Conservation (phyloP, 2,329 filamentous ascomycete genomes). For the Trichoderma hamatum region DNA sequence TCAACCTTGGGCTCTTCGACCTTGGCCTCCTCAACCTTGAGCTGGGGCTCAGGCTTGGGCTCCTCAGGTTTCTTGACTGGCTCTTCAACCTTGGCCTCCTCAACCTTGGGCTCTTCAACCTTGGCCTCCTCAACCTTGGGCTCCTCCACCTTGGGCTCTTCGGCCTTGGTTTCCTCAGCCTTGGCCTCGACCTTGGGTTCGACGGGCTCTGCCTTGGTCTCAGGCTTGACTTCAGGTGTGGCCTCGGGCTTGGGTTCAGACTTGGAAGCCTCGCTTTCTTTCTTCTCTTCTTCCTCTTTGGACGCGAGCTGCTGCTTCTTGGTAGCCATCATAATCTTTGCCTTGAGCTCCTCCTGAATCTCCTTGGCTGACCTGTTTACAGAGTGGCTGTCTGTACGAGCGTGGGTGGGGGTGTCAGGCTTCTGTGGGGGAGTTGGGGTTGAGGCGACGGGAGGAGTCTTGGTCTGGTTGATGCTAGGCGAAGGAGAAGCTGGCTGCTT, state of each 20-base stretch:
- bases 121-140: background rate
- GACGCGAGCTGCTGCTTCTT: conserved; percentile 34
- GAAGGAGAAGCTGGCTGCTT: conserved; percentile 62
- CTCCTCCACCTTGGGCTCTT: conserved; percentile 7
- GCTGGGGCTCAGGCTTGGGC: conserved; percentile 1
- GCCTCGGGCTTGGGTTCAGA: conserved; percentile 34
- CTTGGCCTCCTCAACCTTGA: conserved; percentile 6
- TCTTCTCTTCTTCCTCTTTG: conserved; percentile 35
- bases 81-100: conserved; percentile 9
- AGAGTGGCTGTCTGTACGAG: conserved; percentile 69
- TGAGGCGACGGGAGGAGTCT: conserved; percentile 71
- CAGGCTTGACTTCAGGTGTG: background rate
- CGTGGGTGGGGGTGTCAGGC: conserved; percentile 67
- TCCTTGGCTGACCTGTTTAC: conserved; percentile 76
- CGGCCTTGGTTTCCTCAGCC: conserved; percentile 13
- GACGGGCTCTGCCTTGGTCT: background rate
- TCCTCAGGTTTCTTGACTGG: background rate
- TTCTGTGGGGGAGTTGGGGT: conserved; percentile 81
- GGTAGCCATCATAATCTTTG: conserved; percentile 70
- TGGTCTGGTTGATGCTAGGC: conserved; percentile 57
- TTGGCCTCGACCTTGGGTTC: background rate
- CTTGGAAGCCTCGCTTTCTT: conserved; percentile 36
- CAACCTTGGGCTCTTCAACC: background rate
- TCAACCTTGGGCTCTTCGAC: conserved; percentile 7
- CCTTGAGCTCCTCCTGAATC: conserved; percentile 79